Evolutionary conservation across 2,329 filamentous ascomycete genomes (phyloP).

Genomic region (Cordyceps javanica): DNA sequence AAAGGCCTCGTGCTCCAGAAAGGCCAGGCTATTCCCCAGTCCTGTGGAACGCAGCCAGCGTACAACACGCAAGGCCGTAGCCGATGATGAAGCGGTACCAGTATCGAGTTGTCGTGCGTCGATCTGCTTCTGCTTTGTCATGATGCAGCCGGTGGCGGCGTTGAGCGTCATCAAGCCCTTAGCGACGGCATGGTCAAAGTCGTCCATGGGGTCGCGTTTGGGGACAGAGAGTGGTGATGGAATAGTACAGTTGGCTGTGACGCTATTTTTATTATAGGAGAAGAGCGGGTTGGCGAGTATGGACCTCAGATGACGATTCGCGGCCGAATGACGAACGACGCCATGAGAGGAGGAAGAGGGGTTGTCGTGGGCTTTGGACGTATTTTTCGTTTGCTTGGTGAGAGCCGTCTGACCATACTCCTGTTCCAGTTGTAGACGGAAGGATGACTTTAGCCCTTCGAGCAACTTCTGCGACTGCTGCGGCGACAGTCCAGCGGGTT

Average conservation of each 20-base stretch:
- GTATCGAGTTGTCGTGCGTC: constrained; percentile 22
- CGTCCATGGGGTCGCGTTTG: constrained; percentile 42
- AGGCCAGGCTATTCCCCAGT: constrained; percentile 38
- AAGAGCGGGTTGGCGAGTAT: constrained; percentile 55
- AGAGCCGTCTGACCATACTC: constrained; percentile 42
- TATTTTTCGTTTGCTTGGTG: constrained; percentile 23
- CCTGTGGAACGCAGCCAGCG: constrained; percentile 50
- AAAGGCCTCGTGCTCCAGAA: constrained; percentile 35
- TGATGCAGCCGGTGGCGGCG: constrained; percentile 48
- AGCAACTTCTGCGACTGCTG: constrained; percentile 50
- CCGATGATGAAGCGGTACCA: constrained; percentile 33
- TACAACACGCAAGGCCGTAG: constrained; percentile 42
- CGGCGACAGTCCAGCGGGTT: constrained; percentile 44
- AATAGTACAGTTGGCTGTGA: not conserved
- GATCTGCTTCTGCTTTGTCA: constrained; percentile 40
- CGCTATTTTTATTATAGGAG: constrained; percentile 25
- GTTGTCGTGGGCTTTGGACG: constrained; percentile 10
- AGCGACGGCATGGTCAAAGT: constrained; percentile 51
- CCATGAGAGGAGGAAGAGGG: constrained; percentile 7
- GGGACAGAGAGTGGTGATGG: constrained; percentile 5
- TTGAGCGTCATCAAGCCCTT: constrained; percentile 50
- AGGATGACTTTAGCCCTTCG: constrained; percentile 49
- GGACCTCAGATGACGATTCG: constrained; percentile 44
- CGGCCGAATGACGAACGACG: constrained; percentile 35
- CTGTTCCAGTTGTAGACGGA: constrained; percentile 51